These are phyloP conservation scores for Coccomyxa sp. DNA, from an alignment of 139 green algal species.

Conservation along the genomic window DNA sequence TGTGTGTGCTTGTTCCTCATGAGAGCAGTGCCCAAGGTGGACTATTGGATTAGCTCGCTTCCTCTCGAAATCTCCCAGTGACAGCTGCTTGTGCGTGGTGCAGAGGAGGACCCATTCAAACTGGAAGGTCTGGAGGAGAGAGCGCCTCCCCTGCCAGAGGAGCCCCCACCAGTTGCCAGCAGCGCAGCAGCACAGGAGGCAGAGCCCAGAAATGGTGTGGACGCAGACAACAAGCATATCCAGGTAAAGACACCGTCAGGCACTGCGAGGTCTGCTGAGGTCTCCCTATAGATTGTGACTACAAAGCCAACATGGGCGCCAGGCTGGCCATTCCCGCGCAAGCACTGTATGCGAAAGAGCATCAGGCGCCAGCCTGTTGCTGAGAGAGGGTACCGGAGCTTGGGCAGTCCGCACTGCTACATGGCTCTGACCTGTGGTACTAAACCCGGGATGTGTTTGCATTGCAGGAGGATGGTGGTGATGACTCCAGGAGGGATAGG, in stretches of 20 bases:
- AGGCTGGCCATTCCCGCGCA: background rate
- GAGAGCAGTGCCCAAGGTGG: background rate
- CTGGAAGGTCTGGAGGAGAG: background rate
- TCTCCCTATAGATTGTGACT: background rate
- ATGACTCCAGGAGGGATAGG: background rate
- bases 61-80: background rate
- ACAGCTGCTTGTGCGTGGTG: background rate
- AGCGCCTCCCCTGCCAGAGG: background rate
- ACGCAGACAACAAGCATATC: background rate
- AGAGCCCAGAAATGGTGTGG: background rate
- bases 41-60: background rate
- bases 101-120: background rate
- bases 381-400: background rate
- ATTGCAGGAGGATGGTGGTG: background rate
- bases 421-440: background rate
- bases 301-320: background rate
- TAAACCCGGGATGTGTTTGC: background rate
- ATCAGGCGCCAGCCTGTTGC: background rate
- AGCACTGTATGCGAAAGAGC: background rate
- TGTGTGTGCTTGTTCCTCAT: background rate
- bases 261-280: background rate
- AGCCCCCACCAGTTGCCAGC: background rate
- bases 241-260: background rate
- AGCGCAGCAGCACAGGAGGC: background rate
- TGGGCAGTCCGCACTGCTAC: background rate